Evolutionary conservation across 2,329 filamentous ascomycete species (phyloP), one percentile per base, ranked within the genome.

Genomic region (Lasiodiplodia sp.): DNA sequence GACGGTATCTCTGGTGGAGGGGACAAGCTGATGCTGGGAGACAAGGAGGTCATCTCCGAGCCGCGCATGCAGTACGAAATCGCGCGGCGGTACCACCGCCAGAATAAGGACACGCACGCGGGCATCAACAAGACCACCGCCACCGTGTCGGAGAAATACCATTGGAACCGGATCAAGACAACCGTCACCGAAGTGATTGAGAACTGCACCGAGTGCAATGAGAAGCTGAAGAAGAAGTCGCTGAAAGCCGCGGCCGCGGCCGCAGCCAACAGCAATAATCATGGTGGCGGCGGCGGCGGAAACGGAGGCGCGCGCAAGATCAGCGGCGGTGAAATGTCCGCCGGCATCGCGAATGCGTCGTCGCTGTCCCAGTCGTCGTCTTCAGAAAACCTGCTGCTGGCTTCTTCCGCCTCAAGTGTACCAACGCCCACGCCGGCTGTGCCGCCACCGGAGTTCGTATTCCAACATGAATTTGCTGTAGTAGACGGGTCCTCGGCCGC

Each of bases 51-150:
- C 70, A 92, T 99, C 70, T 92, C 92, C 31, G 94, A 97, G 79
- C 93, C 94, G 14, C 89, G 92, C 75, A 88, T 90, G 72, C 96
- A 99, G 83, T 96, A 96, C 79, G 92, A 96, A 70, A 96, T 98
- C 74, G 93, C 94, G 14, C 86, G 92, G 56, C 85, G 87, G 69
- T 87, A 94, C 47, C 96, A 99, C 80, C 85, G 89, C 66, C 25
- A 47, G 31, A 67, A 60, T 38, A 58, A 67, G 53, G 65, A 67
- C 18, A 57, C 65, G 52, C 96, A 99, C 77, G 93, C 92, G 7
- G 96, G 96, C 64, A 98, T 98, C 85, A 99, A 99, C 85, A 97
- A 97, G 83, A 98, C 95, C 0, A 98, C 95, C 0, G 94, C 95
- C 23, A 91, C 90, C 23, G 97, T 99, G 75, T 93, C 95, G 12